A percentile compares a stretch with the other conserved stretches of the same genome.
These are phyloP conservation scores for Halenospora varia DNA, from an alignment of 495 filamentous ascomycete species.

Conservation along the genomic window DNA sequence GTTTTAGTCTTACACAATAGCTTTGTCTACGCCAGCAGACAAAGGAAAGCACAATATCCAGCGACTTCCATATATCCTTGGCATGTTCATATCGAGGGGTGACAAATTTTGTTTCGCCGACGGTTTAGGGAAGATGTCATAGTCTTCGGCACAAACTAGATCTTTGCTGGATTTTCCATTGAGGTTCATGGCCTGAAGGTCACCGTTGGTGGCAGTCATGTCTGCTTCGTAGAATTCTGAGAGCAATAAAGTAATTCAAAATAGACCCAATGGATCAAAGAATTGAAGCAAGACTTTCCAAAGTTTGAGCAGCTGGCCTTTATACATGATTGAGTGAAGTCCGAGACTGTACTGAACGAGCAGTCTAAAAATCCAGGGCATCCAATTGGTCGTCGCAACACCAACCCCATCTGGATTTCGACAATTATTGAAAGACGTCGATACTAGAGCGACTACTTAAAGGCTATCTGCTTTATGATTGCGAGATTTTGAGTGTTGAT, in stretches of 20 bases:
- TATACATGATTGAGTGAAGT: neutral
- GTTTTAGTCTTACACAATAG: neutral
- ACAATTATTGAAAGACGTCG: neutral
- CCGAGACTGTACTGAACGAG: neutral
- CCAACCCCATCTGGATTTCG: neutral
- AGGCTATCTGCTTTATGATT: neutral
- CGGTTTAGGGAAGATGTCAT: neutral
- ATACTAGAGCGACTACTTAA: neutral
- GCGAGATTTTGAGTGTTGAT: neutral
- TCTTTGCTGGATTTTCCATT: neutral
- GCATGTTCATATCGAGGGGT: slow-evolving; percentile 16
- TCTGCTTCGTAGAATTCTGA: neutral
- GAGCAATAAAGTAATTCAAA: neutral
- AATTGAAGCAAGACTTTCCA: neutral
- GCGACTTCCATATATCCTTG: slow-evolving; percentile 12
- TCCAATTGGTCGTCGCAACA: neutral
- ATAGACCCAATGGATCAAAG: neutral
- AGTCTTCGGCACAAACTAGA: neutral
- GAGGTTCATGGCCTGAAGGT: neutral
- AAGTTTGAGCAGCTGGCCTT: neutral
- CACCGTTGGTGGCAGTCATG: neutral
- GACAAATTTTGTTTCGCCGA: slow-evolving; percentile 10
- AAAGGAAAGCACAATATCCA: slow-evolving; percentile 16
- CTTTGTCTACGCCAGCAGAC: neutral
- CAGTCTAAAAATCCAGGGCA: neutral